Conservation (phyloP, 2,329 filamentous ascomycete genomes). For the Botrytis tulipae region DNA sequence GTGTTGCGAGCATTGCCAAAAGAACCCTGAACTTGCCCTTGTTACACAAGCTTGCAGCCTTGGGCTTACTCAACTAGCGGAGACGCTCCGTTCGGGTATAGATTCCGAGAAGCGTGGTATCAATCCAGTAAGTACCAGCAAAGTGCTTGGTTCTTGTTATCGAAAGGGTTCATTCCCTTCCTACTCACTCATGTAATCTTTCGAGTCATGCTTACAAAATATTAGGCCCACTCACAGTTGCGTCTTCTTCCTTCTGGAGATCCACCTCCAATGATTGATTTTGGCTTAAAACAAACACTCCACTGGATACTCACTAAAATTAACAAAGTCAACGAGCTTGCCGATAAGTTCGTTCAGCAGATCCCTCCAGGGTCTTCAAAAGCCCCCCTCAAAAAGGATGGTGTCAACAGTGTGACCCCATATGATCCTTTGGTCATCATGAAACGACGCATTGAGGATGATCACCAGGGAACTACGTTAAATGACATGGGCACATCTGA, state of each 20-base stretch:
- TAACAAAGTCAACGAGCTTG: constrained; percentile 35
- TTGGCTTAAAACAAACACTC: constrained; percentile 34
- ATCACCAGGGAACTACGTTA: constrained; percentile 24
- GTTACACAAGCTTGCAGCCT: constrained; percentile 31
- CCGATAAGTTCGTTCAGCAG: constrained; percentile 34
- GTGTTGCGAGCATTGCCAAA: constrained; percentile 31
- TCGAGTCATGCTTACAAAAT: constrained; percentile 14
- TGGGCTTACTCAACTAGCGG: constrained; percentile 35
- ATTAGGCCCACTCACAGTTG: constrained; percentile 19
- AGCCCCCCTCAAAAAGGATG: constrained; percentile 22
- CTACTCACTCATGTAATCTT: background rate
- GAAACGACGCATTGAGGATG: constrained; percentile 33
- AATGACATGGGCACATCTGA: constrained; percentile 25
- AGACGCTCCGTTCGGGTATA: constrained; percentile 34
- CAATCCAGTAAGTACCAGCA: constrained; percentile 32
- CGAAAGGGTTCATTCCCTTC: background rate
- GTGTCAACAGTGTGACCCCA: constrained; percentile 19
- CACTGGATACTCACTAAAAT: constrained; percentile 35
- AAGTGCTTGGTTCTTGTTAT: background rate
- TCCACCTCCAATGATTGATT: constrained; percentile 33
- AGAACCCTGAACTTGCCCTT: constrained; percentile 29
- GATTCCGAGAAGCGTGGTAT: constrained; percentile 30
- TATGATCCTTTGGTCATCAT: constrained; percentile 31
- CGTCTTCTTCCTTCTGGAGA: constrained; percentile 25
- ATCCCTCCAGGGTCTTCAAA: constrained; percentile 24